Evolutionary conservation across 306 rosid genomes (phyloP).

Genomic region (Hippophae rhamnoides): DNA sequence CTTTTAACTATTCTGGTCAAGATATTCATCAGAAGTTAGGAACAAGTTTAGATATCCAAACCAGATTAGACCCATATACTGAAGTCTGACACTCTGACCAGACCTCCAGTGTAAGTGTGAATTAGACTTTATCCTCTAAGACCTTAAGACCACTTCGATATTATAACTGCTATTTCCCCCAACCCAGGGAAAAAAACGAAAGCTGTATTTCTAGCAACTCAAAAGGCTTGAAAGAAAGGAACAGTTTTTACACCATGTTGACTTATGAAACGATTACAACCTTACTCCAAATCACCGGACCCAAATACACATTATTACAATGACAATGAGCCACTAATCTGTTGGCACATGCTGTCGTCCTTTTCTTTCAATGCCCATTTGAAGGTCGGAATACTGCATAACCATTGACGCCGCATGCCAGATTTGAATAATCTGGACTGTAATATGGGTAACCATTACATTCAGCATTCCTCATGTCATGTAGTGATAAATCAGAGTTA

Average conservation of each 20-base stretch:
- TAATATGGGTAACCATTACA: conserved; percentile 52
- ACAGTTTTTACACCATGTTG: conserved; percentile 72
- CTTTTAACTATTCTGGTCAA: too few relatives aligned
- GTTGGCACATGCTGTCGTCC: conserved; percentile 20
- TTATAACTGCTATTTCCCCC: conserved; percentile 14
- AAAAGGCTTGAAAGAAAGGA: conserved; percentile 38
- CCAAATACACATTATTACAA: conserved; percentile 59
- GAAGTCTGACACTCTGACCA: too few relatives aligned
- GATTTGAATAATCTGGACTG: conserved; percentile 55
- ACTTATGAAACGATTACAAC: conserved; percentile 62
- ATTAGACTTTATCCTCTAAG: too few relatives aligned
- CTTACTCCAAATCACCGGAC: conserved; percentile 68
- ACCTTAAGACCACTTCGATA: too few relatives aligned
- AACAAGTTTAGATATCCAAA: too few relatives aligned
- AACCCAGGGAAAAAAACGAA: conserved; percentile 16
- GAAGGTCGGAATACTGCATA: conserved; percentile 80
- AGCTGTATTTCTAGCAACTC: conserved; percentile 23
- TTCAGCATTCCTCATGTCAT: conserved; percentile 49
- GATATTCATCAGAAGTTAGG: too few relatives aligned
- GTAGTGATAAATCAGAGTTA: conserved; percentile 44
- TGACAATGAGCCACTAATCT: conserved; percentile 23
- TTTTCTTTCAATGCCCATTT: conserved; percentile 51
- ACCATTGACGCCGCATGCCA: conserved; percentile 58
- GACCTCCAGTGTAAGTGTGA: too few relatives aligned
- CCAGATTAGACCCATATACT: too few relatives aligned